Base-by-base conservation (phyloP, 768 basidiomycete species). In the Rhizopogon vinicolor region DNA sequence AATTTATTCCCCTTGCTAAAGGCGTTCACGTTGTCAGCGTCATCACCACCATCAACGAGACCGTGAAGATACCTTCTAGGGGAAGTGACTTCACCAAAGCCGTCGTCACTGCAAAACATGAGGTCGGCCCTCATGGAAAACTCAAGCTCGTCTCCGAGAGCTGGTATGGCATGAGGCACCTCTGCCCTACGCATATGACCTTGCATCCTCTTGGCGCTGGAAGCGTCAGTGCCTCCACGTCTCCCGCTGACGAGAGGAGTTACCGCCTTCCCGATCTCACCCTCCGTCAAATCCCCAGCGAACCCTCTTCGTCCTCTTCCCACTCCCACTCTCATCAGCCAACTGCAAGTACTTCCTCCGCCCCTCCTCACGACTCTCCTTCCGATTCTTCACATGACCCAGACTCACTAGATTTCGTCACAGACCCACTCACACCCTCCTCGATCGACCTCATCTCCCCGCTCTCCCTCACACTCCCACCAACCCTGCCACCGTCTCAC, bases 1-100 rank as follows among this genome's bases (percentile, higher is more conserved):
- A 96, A 68, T 91, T 97, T 67, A 84, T 85, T 35, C 94, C 96
- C 0, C 73, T 97, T 19, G 74, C 78, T 40, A 98, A 98, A 69
- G 96, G 96, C 7, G 86, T 89, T 5, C 75, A 78, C 44, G 86
- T 98, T 16, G 70, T 83, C 5, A 79, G 71, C 44, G 80, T 96
- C 22, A 69, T 76, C 18, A 90, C 87, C 4, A 77, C 82, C 7
- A 74, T 98, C 44, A 83, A 85, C 57, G 93, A 98, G 70, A 81
- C 81, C 3, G 82, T 83, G 1, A 91, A 86, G 67, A 65, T 89
- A 1, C 76, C 76, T 60, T 72, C 71, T 22, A 80, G 84, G 39
- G 70, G 76, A 13, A 79, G 82, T 7, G 85, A 89, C 53, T 77
- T 81, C 41, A 82, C 79, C 3, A 78, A 86, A 39, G 68, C 80